These are phyloP conservation scores for Verticillium nubilum DNA, from an alignment of 2,329 filamentous ascomycete species.

Conservation along the genomic window DNA sequence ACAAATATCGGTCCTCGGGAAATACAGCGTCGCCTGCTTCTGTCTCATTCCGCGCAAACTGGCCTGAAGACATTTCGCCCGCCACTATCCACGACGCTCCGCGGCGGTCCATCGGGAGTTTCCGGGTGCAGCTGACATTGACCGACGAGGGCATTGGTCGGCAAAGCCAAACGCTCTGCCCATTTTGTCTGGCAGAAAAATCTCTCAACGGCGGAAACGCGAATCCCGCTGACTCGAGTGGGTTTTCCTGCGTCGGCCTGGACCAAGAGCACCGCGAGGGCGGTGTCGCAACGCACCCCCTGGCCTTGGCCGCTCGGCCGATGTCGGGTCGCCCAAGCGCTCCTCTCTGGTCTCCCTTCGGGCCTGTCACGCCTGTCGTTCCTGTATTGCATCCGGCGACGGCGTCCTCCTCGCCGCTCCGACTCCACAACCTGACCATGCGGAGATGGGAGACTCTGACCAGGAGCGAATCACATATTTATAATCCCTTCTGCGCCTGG, in stretches of 20 bases:
- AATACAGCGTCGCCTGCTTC: neutral
- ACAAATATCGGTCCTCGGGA: no score
- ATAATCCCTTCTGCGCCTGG: neutral
- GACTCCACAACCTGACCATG: neutral
- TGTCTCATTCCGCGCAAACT: neutral
- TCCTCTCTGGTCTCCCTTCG: neutral
- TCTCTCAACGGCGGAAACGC: neutral
- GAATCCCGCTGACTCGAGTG: conserved; percentile 10
- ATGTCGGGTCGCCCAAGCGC: conserved; percentile 1
- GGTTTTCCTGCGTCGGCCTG: conserved; percentile 6
- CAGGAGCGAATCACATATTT: conserved; percentile 1
- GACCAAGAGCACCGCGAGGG: conserved; percentile 3
- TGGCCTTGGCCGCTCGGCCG: conserved; percentile 9
- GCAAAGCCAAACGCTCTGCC: neutral
- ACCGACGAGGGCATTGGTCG: neutral
- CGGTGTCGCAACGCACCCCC: conserved; percentile 6
- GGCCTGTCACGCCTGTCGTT: neutral
- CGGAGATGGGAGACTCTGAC: neutral
- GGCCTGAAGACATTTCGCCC: neutral
- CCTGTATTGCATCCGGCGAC: neutral
- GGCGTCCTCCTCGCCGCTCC: neutral
- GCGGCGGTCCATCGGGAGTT: conserved; percentile 2
- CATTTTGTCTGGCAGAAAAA: neutral
- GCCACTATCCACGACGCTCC: conserved; percentile 1
- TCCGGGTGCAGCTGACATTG: neutral